These are phyloP conservation scores for Apophysomyces variabilis DNA, from an alignment of 371 early-diverging fungal species.

Conservation along the genomic window DNA sequence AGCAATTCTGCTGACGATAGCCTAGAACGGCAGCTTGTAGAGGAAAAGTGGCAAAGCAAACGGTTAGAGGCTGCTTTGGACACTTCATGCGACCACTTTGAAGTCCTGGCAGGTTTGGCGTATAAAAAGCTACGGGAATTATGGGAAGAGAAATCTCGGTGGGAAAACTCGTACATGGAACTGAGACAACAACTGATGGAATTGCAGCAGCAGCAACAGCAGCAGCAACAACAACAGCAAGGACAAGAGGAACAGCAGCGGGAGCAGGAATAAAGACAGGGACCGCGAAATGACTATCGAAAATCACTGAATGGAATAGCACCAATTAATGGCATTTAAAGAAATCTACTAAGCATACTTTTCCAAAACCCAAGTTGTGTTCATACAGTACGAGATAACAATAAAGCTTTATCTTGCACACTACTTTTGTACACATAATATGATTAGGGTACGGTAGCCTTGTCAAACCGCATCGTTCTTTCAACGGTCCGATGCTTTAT, in stretches of 20 bases:
- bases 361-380: too few relatives aligned
- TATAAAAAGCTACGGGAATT: slow-evolving; percentile 59
- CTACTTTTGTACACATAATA: too few relatives aligned
- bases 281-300: too few relatives aligned
- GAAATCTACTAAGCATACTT: too few relatives aligned
- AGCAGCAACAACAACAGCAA: not conserved
- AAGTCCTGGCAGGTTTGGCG: slow-evolving; percentile 56
- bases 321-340: too few relatives aligned
- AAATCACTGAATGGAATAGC: too few relatives aligned
- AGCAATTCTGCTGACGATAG: not conserved
- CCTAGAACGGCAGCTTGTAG: slow-evolving; percentile 46
- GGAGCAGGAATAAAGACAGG: too few relatives aligned
- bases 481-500: too few relatives aligned
- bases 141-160: slow-evolving; percentile 47
- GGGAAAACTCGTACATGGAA: slow-evolving; percentile 43
- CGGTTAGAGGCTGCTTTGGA: slow-evolving; percentile 52
- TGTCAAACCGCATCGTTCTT: too few relatives aligned
- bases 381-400: too few relatives aligned
- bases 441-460: too few relatives aligned
- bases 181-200: slow-evolving; percentile 20
- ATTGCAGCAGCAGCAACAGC: slow-evolving; percentile 1
- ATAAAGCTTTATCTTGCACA: too few relatives aligned
- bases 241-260: not conserved
- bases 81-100: slow-evolving; percentile 54
- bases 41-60: slow-evolving; percentile 45